A percentile compares a stretch with the other conserved stretches of the same genome.
Conservation (phyloP, 2,329 filamentous ascomycete genomes). For the Didymella keratinophila region DNA sequence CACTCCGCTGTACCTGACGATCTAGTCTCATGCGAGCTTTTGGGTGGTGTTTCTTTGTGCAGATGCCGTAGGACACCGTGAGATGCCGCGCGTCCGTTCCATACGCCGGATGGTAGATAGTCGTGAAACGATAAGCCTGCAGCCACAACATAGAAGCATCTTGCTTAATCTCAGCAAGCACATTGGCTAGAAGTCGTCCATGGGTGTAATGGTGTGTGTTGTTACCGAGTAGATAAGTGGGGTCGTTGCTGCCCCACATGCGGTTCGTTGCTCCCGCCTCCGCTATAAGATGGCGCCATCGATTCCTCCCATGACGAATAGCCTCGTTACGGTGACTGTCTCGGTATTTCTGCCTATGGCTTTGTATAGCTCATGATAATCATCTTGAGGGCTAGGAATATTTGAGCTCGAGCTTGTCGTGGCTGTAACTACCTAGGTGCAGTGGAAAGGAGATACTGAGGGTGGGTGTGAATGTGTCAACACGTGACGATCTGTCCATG, state of each 20-base stretch:
- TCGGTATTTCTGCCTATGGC: not conserved
- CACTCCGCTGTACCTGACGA: not conserved
- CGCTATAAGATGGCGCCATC: constrained; percentile 38
- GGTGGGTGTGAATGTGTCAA: too few species aligned
- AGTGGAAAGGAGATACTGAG: too few species aligned
- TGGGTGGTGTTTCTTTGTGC: not conserved
- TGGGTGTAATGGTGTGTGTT: not conserved
- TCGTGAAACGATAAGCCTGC: not conserved
- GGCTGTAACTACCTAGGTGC: too few species aligned
- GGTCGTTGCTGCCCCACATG: constrained; percentile 15
- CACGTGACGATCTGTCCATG: too few species aligned
- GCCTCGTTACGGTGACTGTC: constrained; percentile 3
- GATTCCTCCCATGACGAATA: constrained; percentile 31
- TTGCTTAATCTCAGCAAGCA: not conserved
- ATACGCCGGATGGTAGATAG: not conserved
- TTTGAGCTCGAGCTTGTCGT: too few species aligned
- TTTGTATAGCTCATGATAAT: too few species aligned
- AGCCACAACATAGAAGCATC: constrained; percentile 5
- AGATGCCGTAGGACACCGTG: constrained; percentile 2
- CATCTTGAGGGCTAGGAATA: too few species aligned
- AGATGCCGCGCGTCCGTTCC: not conserved
- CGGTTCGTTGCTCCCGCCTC: constrained; percentile 3
- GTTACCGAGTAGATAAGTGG: constrained; percentile 1
- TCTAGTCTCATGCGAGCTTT: not conserved
- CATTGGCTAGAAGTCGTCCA: not conserved